Percentiles rank a stretch among this genome's conserved stretches.
Evolutionary conservation across 2,329 filamentous ascomycete species (phyloP).

Genomic region (Aspergillus pseudonomiae): DNA sequence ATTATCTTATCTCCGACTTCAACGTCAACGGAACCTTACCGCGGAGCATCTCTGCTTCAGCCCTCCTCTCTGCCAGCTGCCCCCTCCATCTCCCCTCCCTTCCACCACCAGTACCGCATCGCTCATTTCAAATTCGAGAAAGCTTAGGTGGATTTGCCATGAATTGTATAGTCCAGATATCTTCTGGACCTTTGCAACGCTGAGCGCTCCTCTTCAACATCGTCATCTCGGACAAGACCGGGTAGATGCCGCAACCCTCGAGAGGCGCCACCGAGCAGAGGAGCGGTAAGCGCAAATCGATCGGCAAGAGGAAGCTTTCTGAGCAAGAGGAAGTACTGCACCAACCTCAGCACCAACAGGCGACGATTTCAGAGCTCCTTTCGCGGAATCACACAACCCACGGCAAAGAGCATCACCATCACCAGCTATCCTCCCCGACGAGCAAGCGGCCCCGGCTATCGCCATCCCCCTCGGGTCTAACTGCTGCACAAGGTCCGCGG

Average conservation of each 20-base stretch:
- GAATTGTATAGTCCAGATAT: slow-evolving; percentile 16
- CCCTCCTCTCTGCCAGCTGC: slow-evolving; percentile 3
- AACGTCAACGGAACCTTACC: slow-evolving; percentile 17
- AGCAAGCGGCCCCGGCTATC: slow-evolving; percentile 47
- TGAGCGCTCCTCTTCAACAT: slow-evolving; percentile 24
- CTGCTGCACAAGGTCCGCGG: slow-evolving; percentile 16
- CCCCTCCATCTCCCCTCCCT: slow-evolving; percentile 12
- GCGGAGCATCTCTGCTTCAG: slow-evolving; percentile 12
- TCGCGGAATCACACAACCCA: slow-evolving; percentile 33
- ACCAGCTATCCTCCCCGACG: slow-evolving; percentile 32
- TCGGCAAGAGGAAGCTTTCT: slow-evolving; percentile 46
- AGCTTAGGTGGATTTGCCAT: slow-evolving; percentile 19
- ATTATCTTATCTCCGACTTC: slow-evolving; percentile 37
- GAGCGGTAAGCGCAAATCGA: slow-evolving; percentile 48
- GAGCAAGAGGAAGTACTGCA: slow-evolving; percentile 38
- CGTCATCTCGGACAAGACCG: slow-evolving; percentile 34
- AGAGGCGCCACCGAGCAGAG: slow-evolving; percentile 42
- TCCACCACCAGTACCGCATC: slow-evolving; percentile 5
- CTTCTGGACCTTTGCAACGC: slow-evolving; percentile 23
- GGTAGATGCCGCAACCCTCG: slow-evolving; percentile 48
- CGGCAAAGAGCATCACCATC: slow-evolving; percentile 23
- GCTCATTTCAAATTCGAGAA: slow-evolving; percentile 1
- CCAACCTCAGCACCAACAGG: slow-evolving; percentile 38
- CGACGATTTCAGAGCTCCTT: slow-evolving; percentile 51
- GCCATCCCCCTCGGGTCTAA: slow-evolving; percentile 26